phyloP scores from a whole-genome alignment of 495 filamentous ascomycete genomes.

The Pseudoneurospora amorphoporcata region DNA sequence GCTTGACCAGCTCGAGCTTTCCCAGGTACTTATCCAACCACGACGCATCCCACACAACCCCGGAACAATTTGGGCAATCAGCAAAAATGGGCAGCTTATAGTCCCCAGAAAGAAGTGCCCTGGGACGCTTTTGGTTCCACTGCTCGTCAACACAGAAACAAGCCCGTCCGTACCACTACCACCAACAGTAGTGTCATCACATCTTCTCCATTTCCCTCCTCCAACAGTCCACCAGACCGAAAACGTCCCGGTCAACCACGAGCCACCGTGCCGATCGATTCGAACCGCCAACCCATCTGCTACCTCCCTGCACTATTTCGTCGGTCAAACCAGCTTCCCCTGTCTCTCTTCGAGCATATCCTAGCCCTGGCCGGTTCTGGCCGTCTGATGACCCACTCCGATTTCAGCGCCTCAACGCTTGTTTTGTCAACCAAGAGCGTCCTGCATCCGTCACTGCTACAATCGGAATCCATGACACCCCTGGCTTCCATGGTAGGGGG shows the following conservation, averaged over 20 bases:
- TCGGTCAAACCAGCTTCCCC: background rate
- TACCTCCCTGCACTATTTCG: background rate
- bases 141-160: background rate
- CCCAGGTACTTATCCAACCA: background rate
- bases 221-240: background rate
- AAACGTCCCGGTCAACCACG: background rate
- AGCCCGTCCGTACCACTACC: background rate
- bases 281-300: background rate
- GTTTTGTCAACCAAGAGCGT: background rate
- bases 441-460: background rate
- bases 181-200: background rate
- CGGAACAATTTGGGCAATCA: background rate
- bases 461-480: background rate
- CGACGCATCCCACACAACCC: background rate
- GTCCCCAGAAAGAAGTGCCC: slow-evolving; percentile 8
- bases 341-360: background rate
- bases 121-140: slow-evolving; percentile 1
- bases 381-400: background rate
- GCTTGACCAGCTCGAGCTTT: background rate
- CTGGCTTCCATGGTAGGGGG: slow-evolving; percentile 7
- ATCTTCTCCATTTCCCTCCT: background rate
- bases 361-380: background rate
- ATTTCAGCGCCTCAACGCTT: background rate
- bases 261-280: background rate
- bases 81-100: slow-evolving; percentile 8